Conservation (phyloP, 2,329 filamentous ascomycete genomes). For the Penicillium olsonii region DNA sequence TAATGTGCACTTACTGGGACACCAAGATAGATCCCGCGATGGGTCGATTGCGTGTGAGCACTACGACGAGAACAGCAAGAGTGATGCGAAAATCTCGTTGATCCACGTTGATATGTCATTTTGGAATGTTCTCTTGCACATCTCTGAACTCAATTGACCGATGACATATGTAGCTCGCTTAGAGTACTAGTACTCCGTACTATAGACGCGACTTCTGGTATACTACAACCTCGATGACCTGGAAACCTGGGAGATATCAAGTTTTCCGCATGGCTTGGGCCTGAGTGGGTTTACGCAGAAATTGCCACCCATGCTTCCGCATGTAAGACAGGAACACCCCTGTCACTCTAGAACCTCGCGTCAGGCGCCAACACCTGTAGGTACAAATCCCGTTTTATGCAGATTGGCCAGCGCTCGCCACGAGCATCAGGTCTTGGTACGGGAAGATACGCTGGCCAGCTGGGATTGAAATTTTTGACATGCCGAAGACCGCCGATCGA, state of each 20-base stretch:
- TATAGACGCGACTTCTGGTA: too few species aligned
- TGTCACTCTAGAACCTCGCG: not conserved
- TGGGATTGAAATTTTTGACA: conserved; percentile 12
- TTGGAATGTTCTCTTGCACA: not conserved
- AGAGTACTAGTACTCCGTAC: too few species aligned
- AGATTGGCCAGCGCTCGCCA: conserved; percentile 1
- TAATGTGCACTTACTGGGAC: not conserved
- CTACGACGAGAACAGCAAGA: not conserved
- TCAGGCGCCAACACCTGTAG: conserved; percentile 9
- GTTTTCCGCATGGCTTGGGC: too few species aligned
- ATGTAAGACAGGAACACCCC: conserved; percentile 2
- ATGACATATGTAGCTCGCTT: not conserved
- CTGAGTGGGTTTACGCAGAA: conserved; percentile 4
- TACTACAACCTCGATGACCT: too few species aligned
- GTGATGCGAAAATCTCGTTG: not conserved
- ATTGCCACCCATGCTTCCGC: conserved; percentile 17
- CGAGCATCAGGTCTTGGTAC: conserved; percentile 11
- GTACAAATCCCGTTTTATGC: conserved; percentile 16
- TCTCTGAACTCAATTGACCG: not conserved
- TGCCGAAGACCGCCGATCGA: conserved; percentile 1
- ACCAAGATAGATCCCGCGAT: conserved; percentile 3
- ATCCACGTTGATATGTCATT: conserved; percentile 10
- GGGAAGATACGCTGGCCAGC: conserved; percentile 11
- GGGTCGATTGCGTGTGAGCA: not conserved
- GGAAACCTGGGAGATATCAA: too few species aligned